phyloP scores from a whole-genome alignment of 2,329 filamentous ascomycete genomes.

The Ceratocystis ficicola region DNA sequence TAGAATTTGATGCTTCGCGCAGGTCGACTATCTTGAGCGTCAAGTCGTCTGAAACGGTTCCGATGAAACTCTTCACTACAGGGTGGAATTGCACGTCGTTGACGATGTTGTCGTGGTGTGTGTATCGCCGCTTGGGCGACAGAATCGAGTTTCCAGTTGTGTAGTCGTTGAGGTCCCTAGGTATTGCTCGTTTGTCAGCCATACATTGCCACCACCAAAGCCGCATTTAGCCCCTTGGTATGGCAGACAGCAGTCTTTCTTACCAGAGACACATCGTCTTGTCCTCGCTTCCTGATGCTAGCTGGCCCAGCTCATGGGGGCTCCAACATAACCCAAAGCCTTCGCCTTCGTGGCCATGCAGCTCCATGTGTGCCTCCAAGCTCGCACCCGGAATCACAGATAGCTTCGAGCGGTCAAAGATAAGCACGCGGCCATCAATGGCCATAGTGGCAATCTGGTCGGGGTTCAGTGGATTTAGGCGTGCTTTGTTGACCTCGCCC shows the following conservation, averaged over 20 bases:
- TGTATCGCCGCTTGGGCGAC: slow-evolving; percentile 62
- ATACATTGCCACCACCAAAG: neutral
- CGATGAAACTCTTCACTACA: slow-evolving; percentile 70
- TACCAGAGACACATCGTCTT: slow-evolving; percentile 83
- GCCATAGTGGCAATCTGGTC: slow-evolving; percentile 92
- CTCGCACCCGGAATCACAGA: slow-evolving; percentile 60
- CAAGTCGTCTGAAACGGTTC: slow-evolving; percentile 87
- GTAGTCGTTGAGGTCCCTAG: slow-evolving; percentile 68
- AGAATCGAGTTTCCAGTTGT: slow-evolving; percentile 57
- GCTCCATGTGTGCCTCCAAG: slow-evolving; percentile 69
- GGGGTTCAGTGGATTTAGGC: slow-evolving; percentile 94
- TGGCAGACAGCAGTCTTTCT: neutral
- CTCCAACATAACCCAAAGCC: slow-evolving; percentile 92
- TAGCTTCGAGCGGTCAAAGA: slow-evolving; percentile 95
- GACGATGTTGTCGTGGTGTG: slow-evolving; percentile 78
- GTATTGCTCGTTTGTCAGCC: slow-evolving; percentile 19
- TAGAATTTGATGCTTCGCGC: slow-evolving; percentile 53
- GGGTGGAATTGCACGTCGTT: slow-evolving; percentile 97
- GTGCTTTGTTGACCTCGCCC: slow-evolving; percentile 94
- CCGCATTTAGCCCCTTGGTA: too few relatives aligned
- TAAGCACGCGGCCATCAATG: slow-evolving; percentile 72
- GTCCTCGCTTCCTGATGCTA: slow-evolving; percentile 87
- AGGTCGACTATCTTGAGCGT: slow-evolving; percentile 86
- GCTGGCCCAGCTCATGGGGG: slow-evolving; percentile 64
- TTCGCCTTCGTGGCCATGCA: slow-evolving; percentile 74